phyloP scores from a whole-genome alignment of 2,329 filamentous ascomycete species.

The Cytospora paraplurivora region DNA sequence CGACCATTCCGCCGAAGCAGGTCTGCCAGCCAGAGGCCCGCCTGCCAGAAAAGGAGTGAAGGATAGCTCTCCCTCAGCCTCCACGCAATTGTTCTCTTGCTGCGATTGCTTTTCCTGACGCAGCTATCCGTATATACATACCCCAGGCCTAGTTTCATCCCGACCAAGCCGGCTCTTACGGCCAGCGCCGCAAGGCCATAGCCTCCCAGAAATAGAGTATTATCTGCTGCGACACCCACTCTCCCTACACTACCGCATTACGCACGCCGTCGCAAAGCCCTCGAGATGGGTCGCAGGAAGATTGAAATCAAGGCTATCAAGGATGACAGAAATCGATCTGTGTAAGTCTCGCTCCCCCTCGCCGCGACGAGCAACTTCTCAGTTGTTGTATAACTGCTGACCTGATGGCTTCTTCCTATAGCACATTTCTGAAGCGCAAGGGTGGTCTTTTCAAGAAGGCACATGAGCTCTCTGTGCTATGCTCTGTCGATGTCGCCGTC shows the following conservation, averaged over 20 bases:
- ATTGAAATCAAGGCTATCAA: conserved; percentile 99
- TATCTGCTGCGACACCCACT: conserved; percentile 16
- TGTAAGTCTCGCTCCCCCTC: conserved; percentile 62
- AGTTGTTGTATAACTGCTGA: conserved; percentile 14
- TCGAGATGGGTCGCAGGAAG: conserved; percentile 91
- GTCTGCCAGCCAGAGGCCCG: conserved; percentile 7
- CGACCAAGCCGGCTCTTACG: conserved; percentile 26
- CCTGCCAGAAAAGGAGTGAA: background rate
- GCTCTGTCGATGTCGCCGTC: conserved; percentile 96
- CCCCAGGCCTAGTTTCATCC: conserved; percentile 24
- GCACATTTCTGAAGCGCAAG: conserved; percentile 98
- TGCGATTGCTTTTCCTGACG: conserved; percentile 5
- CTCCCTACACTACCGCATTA: conserved; percentile 21
- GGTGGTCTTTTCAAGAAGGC: conserved; percentile 99
- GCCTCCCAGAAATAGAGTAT: conserved; percentile 24
- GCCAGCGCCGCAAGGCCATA: conserved; percentile 26
- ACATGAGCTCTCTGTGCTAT: conserved; percentile 95
- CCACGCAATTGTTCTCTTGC: conserved; percentile 7
- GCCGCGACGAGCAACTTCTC: background rate
- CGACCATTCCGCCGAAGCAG: conserved; percentile 9
- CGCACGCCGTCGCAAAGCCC: conserved; percentile 19
- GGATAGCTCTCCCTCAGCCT: conserved; percentile 14
- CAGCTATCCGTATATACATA: conserved; percentile 9
- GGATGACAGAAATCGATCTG: conserved; percentile 94
- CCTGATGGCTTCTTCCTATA: conserved; percentile 41